phyloP scores from a whole-genome alignment of 768 basidiomycete species.

The Thelephora ganbajun region DNA sequence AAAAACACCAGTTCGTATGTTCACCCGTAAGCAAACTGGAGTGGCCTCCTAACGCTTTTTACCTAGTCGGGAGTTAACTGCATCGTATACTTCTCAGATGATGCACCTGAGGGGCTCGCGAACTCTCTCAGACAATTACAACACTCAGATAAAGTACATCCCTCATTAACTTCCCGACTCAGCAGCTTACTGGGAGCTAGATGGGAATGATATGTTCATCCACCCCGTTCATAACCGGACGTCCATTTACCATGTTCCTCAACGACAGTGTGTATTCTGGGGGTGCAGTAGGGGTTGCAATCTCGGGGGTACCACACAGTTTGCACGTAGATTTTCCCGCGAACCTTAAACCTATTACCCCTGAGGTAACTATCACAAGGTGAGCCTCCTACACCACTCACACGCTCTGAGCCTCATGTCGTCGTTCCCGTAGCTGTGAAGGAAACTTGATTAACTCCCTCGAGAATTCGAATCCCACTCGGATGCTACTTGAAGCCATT shows the following conservation, averaged over 20 bases:
- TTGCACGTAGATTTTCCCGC: constrained; percentile 20
- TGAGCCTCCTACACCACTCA: constrained; percentile 12
- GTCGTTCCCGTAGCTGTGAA: constrained; percentile 35
- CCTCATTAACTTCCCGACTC: neutral
- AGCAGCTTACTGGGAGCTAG: constrained; percentile 18
- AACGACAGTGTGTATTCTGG: constrained; percentile 38
- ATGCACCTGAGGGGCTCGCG: constrained; percentile 40
- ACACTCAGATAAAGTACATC: constrained; percentile 33
- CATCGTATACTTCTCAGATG: constrained; percentile 45
- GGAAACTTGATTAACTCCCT: constrained; percentile 60
- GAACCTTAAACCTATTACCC: constrained; percentile 28
- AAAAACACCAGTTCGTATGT: constrained; percentile 21
- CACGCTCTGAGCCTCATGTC: neutral
- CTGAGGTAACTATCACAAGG: constrained; percentile 38
- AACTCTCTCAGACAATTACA: constrained; percentile 30
- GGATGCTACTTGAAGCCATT: constrained; percentile 42
- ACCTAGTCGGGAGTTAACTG: constrained; percentile 11
- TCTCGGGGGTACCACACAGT: constrained; percentile 7
- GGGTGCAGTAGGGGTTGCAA: constrained; percentile 60
- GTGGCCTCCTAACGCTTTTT: neutral
- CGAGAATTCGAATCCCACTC: constrained; percentile 43
- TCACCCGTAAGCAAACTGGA: neutral
- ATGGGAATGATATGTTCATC: constrained; percentile 58
- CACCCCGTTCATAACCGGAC: constrained; percentile 69
- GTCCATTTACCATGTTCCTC: constrained; percentile 55